These are phyloP conservation scores for Schwanniomyces sp. DNA, from an alignment of 805 yeast genomes.

Conservation along the genomic window DNA sequence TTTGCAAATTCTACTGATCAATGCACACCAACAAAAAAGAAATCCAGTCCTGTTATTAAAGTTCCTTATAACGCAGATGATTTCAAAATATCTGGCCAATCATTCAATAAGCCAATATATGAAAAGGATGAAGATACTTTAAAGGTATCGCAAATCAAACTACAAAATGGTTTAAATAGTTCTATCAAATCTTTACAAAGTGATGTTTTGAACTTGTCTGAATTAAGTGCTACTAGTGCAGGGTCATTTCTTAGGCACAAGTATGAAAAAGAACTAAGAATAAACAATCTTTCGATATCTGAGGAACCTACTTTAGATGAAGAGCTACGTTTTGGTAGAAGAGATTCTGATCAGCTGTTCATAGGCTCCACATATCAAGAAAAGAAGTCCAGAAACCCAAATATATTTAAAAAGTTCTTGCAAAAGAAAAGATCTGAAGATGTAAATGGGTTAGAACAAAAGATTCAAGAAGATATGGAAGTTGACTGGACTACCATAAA, in stretches of 20 bases:
- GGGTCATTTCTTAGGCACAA: slow-evolving; percentile 81
- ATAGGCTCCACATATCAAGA: slow-evolving; percentile 45
- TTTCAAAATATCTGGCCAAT: slow-evolving; percentile 28
- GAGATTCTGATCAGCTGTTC: slow-evolving; percentile 19
- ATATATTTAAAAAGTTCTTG: slow-evolving; percentile 45
- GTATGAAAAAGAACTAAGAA: slow-evolving; percentile 38
- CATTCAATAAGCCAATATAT: slow-evolving; percentile 9
- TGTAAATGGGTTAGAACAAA: slow-evolving; percentile 31
- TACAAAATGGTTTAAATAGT: slow-evolving; percentile 38
- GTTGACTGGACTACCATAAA: slow-evolving; percentile 41
- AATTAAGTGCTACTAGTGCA: slow-evolving; percentile 86
- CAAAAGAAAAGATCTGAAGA: slow-evolving; percentile 29
- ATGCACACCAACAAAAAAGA: slow-evolving; percentile 1
- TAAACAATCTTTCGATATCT: slow-evolving; percentile 20
- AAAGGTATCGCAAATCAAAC: slow-evolving; percentile 25
- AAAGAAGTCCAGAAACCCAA: slow-evolving; percentile 42
- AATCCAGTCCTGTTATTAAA: slow-evolving; percentile 4
- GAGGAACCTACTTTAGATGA: slow-evolving; percentile 12
- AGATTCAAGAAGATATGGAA: slow-evolving; percentile 28
- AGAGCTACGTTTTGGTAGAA: not conserved
- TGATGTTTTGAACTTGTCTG: slow-evolving; percentile 54
- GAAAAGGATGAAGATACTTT: slow-evolving; percentile 27
- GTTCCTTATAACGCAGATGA: slow-evolving; percentile 40
- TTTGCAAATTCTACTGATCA: not conserved
- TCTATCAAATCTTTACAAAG: slow-evolving; percentile 43